These are phyloP conservation scores for Oidiodendron maius DNA, from an alignment of 495 filamentous ascomycete genomes.

Conservation along the genomic window DNA sequence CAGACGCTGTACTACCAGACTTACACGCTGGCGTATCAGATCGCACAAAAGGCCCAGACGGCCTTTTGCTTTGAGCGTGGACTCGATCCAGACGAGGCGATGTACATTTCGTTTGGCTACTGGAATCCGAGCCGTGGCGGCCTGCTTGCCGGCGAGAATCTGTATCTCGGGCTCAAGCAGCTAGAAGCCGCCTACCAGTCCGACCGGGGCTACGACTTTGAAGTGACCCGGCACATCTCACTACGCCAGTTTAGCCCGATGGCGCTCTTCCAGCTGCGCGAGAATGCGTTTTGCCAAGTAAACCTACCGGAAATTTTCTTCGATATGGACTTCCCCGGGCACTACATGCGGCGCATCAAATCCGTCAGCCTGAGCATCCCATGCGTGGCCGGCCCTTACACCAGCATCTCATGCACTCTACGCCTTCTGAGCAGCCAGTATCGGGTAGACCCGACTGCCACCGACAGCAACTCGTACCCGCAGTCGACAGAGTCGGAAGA, in stretches of 20 bases:
- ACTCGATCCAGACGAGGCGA: background rate
- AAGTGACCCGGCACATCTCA: constrained; percentile 29
- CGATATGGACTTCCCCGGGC: constrained; percentile 33
- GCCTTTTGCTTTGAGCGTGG: constrained; percentile 20
- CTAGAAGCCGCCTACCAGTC: constrained; percentile 24
- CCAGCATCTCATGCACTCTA: constrained; percentile 24
- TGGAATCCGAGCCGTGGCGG: constrained; percentile 26
- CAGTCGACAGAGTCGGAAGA: background rate
- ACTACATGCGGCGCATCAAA: constrained; percentile 29
- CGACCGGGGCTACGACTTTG: constrained; percentile 23
- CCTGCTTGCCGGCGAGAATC: constrained; percentile 24
- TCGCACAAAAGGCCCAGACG: constrained; percentile 20
- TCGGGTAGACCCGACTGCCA: background rate
- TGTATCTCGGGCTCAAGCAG: constrained; percentile 20
- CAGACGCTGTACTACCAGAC: constrained; percentile 14
- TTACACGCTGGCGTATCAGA: constrained; percentile 17
- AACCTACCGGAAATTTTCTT: constrained; percentile 28
- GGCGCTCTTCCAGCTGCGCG: constrained; percentile 22
- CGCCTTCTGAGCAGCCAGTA: background rate
- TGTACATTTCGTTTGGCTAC: constrained; percentile 13
- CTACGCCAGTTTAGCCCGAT: constrained; percentile 24
- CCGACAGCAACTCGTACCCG: background rate
- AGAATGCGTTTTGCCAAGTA: constrained; percentile 15
- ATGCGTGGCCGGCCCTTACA: constrained; percentile 24
- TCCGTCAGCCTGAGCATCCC: constrained; percentile 23